Conservation (phyloP, 352 stramenopile species). For the Phytopythium litorale region DNA sequence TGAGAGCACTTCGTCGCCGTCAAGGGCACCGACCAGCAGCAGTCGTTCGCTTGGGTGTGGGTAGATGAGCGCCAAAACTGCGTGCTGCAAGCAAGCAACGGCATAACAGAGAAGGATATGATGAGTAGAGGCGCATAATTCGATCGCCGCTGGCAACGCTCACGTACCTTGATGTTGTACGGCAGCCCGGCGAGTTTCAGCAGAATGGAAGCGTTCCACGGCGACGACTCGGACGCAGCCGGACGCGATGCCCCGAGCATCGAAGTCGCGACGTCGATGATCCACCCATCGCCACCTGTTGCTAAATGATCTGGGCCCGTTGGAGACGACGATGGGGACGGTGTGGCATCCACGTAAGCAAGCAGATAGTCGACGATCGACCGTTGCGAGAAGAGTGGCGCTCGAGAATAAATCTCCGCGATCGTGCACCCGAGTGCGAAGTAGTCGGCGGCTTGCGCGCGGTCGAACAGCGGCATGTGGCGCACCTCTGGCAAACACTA, state of each 20-base stretch:
- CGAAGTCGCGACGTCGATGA: conserved; percentile 15
- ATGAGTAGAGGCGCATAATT: neutral
- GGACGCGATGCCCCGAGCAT: neutral
- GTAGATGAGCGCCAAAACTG: conserved; percentile 43
- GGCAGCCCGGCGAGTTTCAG: conserved; percentile 29
- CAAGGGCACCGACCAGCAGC: conserved; percentile 19
- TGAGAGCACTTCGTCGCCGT: conserved; percentile 27
- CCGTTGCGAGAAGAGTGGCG: conserved; percentile 52
- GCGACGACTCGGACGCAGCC: conserved; percentile 5
- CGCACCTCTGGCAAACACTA: conserved; percentile 14
- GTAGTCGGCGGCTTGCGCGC: conserved; percentile 34
- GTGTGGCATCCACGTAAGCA: conserved; percentile 6
- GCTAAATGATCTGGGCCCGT: neutral
- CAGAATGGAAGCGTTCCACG: conserved; percentile 26
- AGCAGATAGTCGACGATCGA: conserved; percentile 40
- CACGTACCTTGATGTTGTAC: conserved; percentile 44
- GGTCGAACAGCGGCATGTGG: conserved; percentile 26
- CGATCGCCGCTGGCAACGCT: neutral
- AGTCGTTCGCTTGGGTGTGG: conserved; percentile 38
- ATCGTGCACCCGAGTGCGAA: conserved; percentile 70
- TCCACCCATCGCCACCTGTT: conserved; percentile 16
- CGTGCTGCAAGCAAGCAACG: conserved; percentile 12
- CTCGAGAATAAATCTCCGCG: conserved; percentile 57
- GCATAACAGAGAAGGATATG: neutral
- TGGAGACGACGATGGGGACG: neutral